These are phyloP conservation scores for Solanum pinnatisectum DNA, from an alignment of 257 asterid species.

Conservation along the genomic window DNA sequence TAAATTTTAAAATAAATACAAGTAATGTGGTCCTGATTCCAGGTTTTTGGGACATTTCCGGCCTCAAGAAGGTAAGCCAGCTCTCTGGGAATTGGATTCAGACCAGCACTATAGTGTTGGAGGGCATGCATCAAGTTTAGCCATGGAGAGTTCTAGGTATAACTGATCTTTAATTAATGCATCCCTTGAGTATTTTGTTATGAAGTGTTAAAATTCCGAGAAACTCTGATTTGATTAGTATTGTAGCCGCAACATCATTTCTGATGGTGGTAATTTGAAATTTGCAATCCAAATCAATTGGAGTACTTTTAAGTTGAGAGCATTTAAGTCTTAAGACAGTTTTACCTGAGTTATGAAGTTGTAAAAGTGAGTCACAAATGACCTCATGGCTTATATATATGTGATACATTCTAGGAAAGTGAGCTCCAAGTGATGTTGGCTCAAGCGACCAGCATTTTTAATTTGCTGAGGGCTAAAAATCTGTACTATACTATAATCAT, in stretches of 20 bases:
- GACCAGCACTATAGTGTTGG: conserved; percentile 69
- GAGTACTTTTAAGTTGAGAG: not conserved
- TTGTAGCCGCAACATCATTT: not conserved
- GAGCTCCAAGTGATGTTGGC: not conserved
- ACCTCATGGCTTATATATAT: not conserved
- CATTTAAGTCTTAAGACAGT: not conserved
- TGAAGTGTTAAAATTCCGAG: not conserved
- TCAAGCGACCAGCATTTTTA: not conserved
- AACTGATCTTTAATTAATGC: not conserved
- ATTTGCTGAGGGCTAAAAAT: not conserved
- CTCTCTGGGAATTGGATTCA: conserved; percentile 85
- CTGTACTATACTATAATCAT: not conserved
- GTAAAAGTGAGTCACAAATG: not conserved
- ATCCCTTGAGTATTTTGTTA: not conserved
- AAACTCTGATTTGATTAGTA: not conserved
- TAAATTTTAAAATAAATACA: not conserved
- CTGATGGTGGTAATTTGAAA: not conserved
- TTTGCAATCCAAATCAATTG: not conserved
- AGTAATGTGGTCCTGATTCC: not conserved
- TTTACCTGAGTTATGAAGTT: not conserved
- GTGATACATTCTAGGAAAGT: not conserved
- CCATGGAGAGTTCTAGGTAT: conserved; percentile 53
- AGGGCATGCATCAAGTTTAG: conserved; percentile 43
- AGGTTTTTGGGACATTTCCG: conserved; percentile 96
- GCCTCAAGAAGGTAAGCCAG: conserved; percentile 78